Evolutionary conservation across 2,329 filamentous ascomycete genomes (phyloP).

Genomic region (Neofusicoccum kwambonambiense): DNA sequence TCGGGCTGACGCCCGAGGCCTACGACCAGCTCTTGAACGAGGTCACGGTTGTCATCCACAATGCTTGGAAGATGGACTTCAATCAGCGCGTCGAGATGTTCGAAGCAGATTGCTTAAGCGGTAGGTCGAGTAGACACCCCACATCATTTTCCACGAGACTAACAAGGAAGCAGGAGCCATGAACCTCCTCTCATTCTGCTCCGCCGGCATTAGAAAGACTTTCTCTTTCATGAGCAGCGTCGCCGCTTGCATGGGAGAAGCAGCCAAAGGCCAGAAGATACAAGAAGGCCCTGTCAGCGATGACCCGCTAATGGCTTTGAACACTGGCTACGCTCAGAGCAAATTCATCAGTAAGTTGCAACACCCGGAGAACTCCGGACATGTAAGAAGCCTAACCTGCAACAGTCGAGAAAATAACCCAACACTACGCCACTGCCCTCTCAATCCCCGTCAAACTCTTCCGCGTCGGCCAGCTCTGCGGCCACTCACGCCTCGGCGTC

Average conservation of each 20-base stretch:
- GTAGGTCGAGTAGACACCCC: background rate
- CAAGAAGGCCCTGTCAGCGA: constrained; percentile 10
- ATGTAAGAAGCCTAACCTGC: too few relatives aligned
- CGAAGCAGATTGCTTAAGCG: constrained; percentile 29
- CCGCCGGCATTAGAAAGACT: constrained; percentile 24
- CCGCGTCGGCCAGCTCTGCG: constrained; percentile 21
- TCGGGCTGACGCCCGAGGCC: background rate
- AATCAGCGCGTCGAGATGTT: constrained; percentile 30
- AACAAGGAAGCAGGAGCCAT: constrained; percentile 24
- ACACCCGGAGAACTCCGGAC: too few relatives aligned
- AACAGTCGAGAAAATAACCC: constrained; percentile 14
- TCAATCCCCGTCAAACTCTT: constrained; percentile 12
- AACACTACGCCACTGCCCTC: background rate
- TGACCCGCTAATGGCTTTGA: constrained; percentile 16
- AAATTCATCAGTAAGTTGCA: constrained; percentile 19
- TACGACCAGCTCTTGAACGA: constrained; percentile 23
- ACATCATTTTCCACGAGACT: background rate
- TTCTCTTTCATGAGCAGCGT: constrained; percentile 21
- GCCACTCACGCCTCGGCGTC: constrained; percentile 9
- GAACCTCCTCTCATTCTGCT: constrained; percentile 29
- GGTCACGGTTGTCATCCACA: constrained; percentile 29
- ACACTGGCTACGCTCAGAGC: constrained; percentile 20
- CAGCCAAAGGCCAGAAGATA: background rate
- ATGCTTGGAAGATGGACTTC: constrained; percentile 35
- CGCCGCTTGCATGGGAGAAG: constrained; percentile 18